Conservation (phyloP, 495 filamentous ascomycete species). For the Penicillium canescens region DNA sequence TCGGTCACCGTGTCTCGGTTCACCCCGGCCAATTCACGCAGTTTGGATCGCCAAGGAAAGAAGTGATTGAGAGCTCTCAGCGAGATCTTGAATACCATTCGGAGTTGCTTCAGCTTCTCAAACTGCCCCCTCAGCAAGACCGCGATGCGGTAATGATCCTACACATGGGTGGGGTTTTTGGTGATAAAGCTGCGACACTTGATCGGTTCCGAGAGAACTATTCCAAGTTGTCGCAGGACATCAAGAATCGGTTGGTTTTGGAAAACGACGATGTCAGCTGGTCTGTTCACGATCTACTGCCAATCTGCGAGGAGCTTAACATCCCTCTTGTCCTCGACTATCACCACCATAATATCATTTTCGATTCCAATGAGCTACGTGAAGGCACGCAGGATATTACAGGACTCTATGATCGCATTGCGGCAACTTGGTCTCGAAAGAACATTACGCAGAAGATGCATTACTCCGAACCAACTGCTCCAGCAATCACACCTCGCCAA, state of each 20-base stretch:
- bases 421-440: constrained; percentile 83
- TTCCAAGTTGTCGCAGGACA: constrained; percentile 55
- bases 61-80: constrained; percentile 73
- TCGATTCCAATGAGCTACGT: constrained; percentile 67
- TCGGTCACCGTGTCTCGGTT: constrained; percentile 84
- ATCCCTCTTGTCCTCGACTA: constrained; percentile 93
- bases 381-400: constrained; percentile 87
- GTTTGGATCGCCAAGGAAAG: constrained; percentile 72
- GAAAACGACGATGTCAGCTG: constrained; percentile 94
- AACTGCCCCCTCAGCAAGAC: constrained; percentile 75
- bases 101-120: constrained; percentile 78
- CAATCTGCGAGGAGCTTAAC: constrained; percentile 87
- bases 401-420: constrained; percentile 68
- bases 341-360: constrained; percentile 95
- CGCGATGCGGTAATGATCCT: constrained; percentile 92
- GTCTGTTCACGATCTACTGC: constrained; percentile 88
- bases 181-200: constrained; percentile 81
- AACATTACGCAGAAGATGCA: constrained; percentile 95
- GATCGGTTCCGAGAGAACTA: constrained; percentile 84
- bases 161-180: constrained; percentile 91
- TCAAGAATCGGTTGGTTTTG: constrained; percentile 82
- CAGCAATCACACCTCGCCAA: constrained; percentile 73
- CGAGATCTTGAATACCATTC: constrained; percentile 90
- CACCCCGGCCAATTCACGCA: constrained; percentile 96
- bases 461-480: constrained; percentile 77